Conservation (phyloP, 768 basidiomycete genomes). For the Solioccasus polychromus region DNA sequence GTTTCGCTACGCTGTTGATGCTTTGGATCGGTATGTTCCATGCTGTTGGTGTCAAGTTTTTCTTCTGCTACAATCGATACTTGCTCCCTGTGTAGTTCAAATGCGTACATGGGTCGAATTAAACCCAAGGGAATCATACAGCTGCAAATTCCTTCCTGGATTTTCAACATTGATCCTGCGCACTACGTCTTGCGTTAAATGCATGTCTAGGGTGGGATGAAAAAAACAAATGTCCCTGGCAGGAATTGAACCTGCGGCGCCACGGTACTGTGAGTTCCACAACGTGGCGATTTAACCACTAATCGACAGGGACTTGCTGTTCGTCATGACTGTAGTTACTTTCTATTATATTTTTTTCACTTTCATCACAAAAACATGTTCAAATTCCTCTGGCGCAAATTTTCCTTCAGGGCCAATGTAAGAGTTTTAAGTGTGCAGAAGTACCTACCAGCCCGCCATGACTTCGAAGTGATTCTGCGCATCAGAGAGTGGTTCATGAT, state of each 20-base stretch:
- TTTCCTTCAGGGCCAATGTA: too few species aligned
- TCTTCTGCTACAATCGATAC: background rate
- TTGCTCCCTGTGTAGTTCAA: conserved; percentile 1
- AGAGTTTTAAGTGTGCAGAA: too few species aligned
- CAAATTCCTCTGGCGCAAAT: too few species aligned
- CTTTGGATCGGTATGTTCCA: conserved; percentile 1
- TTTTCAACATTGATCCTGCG: too few species aligned
- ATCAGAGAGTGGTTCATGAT: too few species aligned
- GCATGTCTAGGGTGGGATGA: too few species aligned
- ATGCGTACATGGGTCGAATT: background rate
- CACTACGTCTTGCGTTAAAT: too few species aligned
- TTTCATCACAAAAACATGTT: too few species aligned
- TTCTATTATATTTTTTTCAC: too few species aligned
- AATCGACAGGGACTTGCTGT: conserved; percentile 38
- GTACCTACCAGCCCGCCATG: too few species aligned
- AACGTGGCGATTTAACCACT: conserved; percentile 44
- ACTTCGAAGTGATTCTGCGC: too few species aligned
- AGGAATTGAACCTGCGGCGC: conserved; percentile 36
- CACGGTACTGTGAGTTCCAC: conserved; percentile 30
- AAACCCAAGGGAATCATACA: background rate
- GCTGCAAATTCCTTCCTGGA: background rate
- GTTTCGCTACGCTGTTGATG: background rate
- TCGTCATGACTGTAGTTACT: too few species aligned
- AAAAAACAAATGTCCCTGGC: conserved; percentile 32
- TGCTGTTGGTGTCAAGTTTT: background rate